Evolutionary conservation across 2,329 filamentous ascomycete genomes (phyloP).

Genomic region (Calycina marina): DNA sequence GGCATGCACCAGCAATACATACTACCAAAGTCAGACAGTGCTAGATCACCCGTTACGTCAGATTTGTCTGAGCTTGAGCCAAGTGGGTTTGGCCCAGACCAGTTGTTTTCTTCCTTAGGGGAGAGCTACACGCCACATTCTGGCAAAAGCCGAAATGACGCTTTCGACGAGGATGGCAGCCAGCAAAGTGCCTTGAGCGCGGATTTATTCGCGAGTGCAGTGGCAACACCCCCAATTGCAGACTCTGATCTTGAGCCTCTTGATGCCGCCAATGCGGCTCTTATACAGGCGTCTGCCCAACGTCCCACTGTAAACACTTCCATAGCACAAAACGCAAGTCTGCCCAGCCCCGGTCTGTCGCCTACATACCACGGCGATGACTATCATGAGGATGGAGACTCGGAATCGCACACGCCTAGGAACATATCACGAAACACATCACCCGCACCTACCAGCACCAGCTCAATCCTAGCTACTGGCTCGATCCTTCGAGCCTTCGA

Average conservation of each 20-base stretch:
- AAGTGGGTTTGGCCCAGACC: conserved; percentile 20
- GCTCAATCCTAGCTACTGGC: conserved; percentile 60
- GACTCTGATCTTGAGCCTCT: conserved; percentile 55
- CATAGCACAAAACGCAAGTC: conserved; percentile 71
- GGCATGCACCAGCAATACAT: too few species aligned
- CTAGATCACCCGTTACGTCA: conserved; percentile 37
- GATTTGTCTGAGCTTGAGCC: conserved; percentile 37
- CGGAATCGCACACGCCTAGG: conserved; percentile 26
- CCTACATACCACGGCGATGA: conserved; percentile 57
- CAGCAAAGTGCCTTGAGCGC: conserved; percentile 21
- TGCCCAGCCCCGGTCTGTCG: conserved; percentile 88
- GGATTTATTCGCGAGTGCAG: conserved; percentile 43
- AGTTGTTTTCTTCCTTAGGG: conserved; percentile 15
- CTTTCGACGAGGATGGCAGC: conserved; percentile 15
- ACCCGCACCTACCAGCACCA: conserved; percentile 13
- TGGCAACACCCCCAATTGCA: conserved; percentile 61
- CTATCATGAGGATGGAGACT: conserved; percentile 35
- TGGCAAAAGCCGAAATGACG: conserved; percentile 26
- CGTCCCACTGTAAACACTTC: conserved; percentile 49
- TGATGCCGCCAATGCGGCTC: conserved; percentile 33
- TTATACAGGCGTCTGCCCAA: conserved; percentile 31
- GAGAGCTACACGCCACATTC: conserved; percentile 32
- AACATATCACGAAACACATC: conserved; percentile 15
- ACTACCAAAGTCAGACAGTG: conserved; percentile 6
- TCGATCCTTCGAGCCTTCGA: conserved; percentile 83